Percentiles rank a stretch among this genome's conserved stretches.
Evolutionary conservation across 805 yeast species (phyloP).

Genomic region (Wickerhamomyces silvicola): DNA sequence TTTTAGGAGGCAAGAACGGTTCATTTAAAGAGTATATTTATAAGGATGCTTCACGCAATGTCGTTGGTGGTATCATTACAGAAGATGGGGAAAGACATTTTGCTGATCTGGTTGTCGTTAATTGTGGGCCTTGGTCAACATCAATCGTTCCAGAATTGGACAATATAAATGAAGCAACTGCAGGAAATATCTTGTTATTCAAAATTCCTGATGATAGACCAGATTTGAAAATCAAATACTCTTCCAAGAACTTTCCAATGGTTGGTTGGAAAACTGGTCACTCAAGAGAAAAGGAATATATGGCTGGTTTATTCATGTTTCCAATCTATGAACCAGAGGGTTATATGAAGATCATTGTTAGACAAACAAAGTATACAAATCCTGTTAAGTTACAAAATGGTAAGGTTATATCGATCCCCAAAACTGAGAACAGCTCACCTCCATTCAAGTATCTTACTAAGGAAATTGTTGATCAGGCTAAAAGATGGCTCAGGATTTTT

Average conservation of each 20-base stretch:
- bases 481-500: constrained; percentile 6
- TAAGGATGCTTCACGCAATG: constrained; percentile 4
- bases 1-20: constrained; percentile 25
- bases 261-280: constrained; percentile 29
- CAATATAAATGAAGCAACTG: constrained; percentile 31
- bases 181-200: constrained; percentile 30
- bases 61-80: constrained; percentile 17
- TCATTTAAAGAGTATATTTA: constrained; percentile 20
- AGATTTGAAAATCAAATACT: constrained; percentile 28
- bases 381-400: constrained; percentile 19
- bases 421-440: constrained; percentile 20
- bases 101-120: constrained; percentile 13
- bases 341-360: constrained; percentile 27
- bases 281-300: constrained; percentile 22
- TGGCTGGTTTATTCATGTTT: constrained; percentile 29
- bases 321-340: constrained; percentile 29
- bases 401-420: constrained; percentile 26
- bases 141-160: constrained; percentile 20
- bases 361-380: constrained; percentile 31
- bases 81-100: constrained; percentile 22
- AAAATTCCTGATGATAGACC: constrained; percentile 30
- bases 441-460: constrained; percentile 20
- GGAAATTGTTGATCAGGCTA: constrained; percentile 22
- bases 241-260: constrained; percentile 27
- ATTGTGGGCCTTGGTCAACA: constrained; percentile 22